phyloP scores from a whole-genome alignment of 2,329 filamentous ascomycete species.

The Paraphoma sp. region DNA sequence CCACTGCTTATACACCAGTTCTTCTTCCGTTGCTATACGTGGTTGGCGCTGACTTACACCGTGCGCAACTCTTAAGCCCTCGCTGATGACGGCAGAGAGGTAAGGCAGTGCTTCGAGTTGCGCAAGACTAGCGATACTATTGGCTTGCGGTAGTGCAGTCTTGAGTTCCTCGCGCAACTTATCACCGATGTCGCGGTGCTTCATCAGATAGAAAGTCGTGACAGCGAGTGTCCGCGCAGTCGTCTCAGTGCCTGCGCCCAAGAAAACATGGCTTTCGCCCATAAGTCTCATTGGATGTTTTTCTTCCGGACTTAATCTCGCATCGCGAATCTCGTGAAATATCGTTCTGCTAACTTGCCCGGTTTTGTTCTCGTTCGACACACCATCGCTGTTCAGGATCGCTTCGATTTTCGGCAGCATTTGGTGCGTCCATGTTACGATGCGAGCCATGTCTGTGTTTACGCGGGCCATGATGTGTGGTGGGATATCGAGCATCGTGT shows the following conservation, averaged over 20 bases:
- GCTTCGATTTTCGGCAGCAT: conserved; percentile 2
- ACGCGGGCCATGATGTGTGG: not conserved
- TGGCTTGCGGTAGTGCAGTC: not conserved
- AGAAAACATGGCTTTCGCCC: conserved; percentile 37
- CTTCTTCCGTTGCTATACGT: conserved; percentile 24
- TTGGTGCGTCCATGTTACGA: not conserved
- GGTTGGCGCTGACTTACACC: conserved; percentile 33
- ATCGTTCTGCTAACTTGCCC: not conserved
- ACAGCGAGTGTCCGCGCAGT: conserved; percentile 25
- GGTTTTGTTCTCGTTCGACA: not conserved
- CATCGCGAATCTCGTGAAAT: conserved; percentile 12
- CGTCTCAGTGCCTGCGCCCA: conserved; percentile 43
- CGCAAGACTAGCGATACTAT: not conserved
- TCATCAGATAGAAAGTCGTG: conserved; percentile 4
- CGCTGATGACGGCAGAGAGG: conserved; percentile 10
- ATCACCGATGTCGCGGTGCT: conserved; percentile 1
- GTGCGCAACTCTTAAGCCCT: conserved; percentile 23
- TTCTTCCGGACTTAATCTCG: conserved; percentile 17
- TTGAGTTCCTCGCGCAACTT: conserved; percentile 9
- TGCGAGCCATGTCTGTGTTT: not conserved
- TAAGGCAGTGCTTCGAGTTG: conserved; percentile 11
- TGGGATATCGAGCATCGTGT: conserved; percentile 3
- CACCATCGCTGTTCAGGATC: not conserved
- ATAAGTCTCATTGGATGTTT: conserved; percentile 23
- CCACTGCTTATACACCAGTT: conserved; percentile 20